A percentile compares a stretch with the other conserved stretches of the same genome.
phyloP scores from a whole-genome alignment of 345 rosid genomes.

The Triadica sebifera region DNA sequence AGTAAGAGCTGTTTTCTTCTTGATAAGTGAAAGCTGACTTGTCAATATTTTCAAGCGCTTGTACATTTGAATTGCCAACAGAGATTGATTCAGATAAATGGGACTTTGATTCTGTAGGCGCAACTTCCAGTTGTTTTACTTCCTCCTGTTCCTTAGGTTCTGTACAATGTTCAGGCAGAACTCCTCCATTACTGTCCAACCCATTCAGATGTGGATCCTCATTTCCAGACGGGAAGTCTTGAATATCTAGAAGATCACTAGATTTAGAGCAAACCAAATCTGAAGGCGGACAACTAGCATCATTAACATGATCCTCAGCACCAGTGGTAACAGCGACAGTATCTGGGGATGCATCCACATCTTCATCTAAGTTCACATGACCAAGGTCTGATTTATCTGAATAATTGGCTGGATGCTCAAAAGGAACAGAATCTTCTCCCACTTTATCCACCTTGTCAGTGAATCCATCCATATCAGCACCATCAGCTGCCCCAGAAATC shows the following conservation, averaged over 20 bases:
- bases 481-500: constrained; percentile 11
- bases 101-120: constrained; percentile 21
- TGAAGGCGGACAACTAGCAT: constrained; percentile 27
- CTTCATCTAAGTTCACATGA: constrained; percentile 32
- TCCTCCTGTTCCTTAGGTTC: constrained; percentile 36
- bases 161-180: constrained; percentile 26
- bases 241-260: constrained; percentile 22
- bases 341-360: constrained; percentile 23
- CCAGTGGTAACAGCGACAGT: constrained; percentile 7
- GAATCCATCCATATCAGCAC: constrained; percentile 19
- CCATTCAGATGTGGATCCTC: constrained; percentile 30
- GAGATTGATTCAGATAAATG: constrained; percentile 13
- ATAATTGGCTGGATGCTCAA: constrained; percentile 19
- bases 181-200: constrained; percentile 24
- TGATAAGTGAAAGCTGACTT: constrained; percentile 18
- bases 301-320: constrained; percentile 27
- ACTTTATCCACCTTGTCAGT: constrained; percentile 12
- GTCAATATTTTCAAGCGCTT: constrained; percentile 16
- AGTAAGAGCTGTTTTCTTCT: constrained; percentile 1
- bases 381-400: constrained; percentile 27
- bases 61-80: constrained; percentile 17
- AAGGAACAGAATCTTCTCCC: constrained; percentile 22
- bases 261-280: constrained; percentile 35
- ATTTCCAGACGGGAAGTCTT: constrained; percentile 25
- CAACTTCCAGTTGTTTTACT: constrained; percentile 31